Evolutionary conservation across 2,329 filamentous ascomycete genomes (phyloP).

Genomic region (Alternaria angustiovoidea): DNA sequence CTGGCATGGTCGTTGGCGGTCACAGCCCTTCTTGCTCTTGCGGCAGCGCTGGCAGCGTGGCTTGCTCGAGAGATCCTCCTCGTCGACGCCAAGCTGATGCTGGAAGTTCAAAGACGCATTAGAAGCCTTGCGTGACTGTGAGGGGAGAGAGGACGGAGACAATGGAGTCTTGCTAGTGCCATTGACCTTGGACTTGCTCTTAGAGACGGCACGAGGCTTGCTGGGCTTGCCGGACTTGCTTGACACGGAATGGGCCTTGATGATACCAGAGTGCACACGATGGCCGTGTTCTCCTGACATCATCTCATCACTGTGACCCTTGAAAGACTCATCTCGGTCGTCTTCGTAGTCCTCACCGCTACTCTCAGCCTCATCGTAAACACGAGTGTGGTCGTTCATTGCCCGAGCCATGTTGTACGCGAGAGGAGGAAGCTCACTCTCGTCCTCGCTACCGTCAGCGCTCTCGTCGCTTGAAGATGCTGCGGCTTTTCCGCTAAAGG

Average conservation of each 20-base stretch:
- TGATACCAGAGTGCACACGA: slow-evolving; percentile 54
- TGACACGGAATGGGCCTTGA: slow-evolving; percentile 48
- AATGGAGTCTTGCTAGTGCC: slow-evolving; percentile 56
- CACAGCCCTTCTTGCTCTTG: slow-evolving; percentile 99
- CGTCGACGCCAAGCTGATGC: slow-evolving; percentile 70
- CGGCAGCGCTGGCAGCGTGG: slow-evolving; percentile 97
- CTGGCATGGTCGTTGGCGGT: slow-evolving; percentile 92
- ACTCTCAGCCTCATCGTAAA: slow-evolving; percentile 59
- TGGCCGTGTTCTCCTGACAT: slow-evolving; percentile 45
- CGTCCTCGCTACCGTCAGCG: slow-evolving; percentile 76
- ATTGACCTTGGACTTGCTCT: slow-evolving; percentile 60
- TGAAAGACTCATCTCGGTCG: slow-evolving; percentile 61
- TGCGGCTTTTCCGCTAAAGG: slow-evolving; percentile 84
- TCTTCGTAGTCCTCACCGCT: slow-evolving; percentile 70
- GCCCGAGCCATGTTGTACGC: slow-evolving; percentile 36
- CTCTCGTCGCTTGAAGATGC: slow-evolving; percentile 61
- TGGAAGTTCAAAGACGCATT: slow-evolving; percentile 73
- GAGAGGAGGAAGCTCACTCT: slow-evolving; percentile 52
- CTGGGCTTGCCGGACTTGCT: slow-evolving; percentile 52
- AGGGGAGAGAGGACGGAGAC: slow-evolving; percentile 69
- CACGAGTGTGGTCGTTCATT: slow-evolving; percentile 49
- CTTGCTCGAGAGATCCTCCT: slow-evolving; percentile 93
- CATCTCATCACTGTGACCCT: slow-evolving; percentile 62
- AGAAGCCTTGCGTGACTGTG: slow-evolving; percentile 77
- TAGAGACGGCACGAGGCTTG: slow-evolving; percentile 56